These are phyloP conservation scores for Parascedosporium putredinis DNA, from an alignment of 2,329 filamentous ascomycete species.

Conservation along the genomic window DNA sequence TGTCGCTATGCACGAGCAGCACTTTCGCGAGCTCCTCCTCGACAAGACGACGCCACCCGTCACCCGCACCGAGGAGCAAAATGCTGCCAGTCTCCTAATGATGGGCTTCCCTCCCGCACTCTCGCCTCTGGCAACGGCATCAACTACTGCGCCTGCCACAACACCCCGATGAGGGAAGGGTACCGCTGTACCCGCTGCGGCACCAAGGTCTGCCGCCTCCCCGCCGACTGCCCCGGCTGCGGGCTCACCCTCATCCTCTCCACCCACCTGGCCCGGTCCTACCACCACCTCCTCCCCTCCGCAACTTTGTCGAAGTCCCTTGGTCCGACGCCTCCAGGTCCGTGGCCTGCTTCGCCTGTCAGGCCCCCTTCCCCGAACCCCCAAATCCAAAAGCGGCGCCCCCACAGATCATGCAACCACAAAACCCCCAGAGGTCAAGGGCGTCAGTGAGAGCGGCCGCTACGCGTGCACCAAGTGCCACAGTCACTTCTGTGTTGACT, in stretches of 20 bases:
- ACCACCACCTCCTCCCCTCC: constrained; percentile 87
- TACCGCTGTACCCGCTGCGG: constrained; percentile 86
- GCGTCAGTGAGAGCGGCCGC: constrained; percentile 73
- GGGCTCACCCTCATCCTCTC: constrained; percentile 87
- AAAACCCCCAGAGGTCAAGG: constrained; percentile 31
- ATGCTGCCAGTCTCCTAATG: constrained; percentile 65
- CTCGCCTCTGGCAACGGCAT: constrained; percentile 55
- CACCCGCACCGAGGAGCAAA: constrained; percentile 53
- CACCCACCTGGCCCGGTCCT: constrained; percentile 85
- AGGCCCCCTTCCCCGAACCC: constrained; percentile 55
- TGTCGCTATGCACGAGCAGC: constrained; percentile 64
- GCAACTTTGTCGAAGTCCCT: constrained; percentile 82
- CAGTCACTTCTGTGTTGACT: constrained; percentile 95
- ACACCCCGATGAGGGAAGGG: constrained; percentile 68
- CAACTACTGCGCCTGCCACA: constrained; percentile 86
- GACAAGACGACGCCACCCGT: constrained; percentile 81
- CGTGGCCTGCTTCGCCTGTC: constrained; percentile 67
- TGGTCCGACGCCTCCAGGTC: constrained; percentile 62
- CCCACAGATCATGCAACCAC: background rate
- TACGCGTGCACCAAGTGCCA: constrained; percentile 84
- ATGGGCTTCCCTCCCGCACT: constrained; percentile 89
- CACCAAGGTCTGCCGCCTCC: constrained; percentile 80
- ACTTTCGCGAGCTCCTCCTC: constrained; percentile 84
- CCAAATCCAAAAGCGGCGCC: constrained; percentile 16
- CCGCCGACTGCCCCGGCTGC: constrained; percentile 84